Conservation (phyloP, 2,329 filamentous ascomycete genomes). For the Aspergillus fructus region DNA sequence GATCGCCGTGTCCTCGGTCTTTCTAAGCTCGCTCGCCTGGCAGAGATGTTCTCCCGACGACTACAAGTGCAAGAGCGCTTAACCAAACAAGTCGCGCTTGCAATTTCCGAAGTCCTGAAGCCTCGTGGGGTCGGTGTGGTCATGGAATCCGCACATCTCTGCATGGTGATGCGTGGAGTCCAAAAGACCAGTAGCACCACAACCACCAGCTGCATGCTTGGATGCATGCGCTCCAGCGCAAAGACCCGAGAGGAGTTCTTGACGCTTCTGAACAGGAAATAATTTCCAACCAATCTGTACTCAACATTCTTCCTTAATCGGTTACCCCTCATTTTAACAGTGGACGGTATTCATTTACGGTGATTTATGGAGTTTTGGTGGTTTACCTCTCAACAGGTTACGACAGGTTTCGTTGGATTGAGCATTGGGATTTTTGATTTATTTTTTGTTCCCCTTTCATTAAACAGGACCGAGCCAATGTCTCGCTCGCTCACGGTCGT, state of each 20-base stretch:
- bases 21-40: slow-evolving; percentile 91
- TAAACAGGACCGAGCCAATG: not conserved
- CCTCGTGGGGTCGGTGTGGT: slow-evolving; percentile 95
- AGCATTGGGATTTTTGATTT: slow-evolving; percentile 23
- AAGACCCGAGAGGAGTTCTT: slow-evolving; percentile 97
- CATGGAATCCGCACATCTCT: slow-evolving; percentile 94
- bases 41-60: slow-evolving; percentile 92
- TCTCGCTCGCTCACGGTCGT: not conserved
- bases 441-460: slow-evolving; percentile 16
- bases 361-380: slow-evolving; percentile 36
- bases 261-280: slow-evolving; percentile 67
- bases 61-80: slow-evolving; percentile 95
- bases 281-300: slow-evolving; percentile 17
- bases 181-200: slow-evolving; percentile 85
- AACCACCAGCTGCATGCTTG: slow-evolving; percentile 96
- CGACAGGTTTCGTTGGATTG: slow-evolving; percentile 8
- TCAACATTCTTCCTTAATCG: slow-evolving; percentile 16
- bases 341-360: slow-evolving; percentile 23
- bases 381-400: slow-evolving; percentile 44
- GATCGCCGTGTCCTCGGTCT: slow-evolving; percentile 87
- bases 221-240: slow-evolving; percentile 85
- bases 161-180: slow-evolving; percentile 99
- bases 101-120: slow-evolving; percentile 87
- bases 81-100: slow-evolving; percentile 92
- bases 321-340: slow-evolving; percentile 24